Evolutionary conservation across 2,329 filamentous ascomycete species (phyloP).

Genomic region (Alternaria sp.): DNA sequence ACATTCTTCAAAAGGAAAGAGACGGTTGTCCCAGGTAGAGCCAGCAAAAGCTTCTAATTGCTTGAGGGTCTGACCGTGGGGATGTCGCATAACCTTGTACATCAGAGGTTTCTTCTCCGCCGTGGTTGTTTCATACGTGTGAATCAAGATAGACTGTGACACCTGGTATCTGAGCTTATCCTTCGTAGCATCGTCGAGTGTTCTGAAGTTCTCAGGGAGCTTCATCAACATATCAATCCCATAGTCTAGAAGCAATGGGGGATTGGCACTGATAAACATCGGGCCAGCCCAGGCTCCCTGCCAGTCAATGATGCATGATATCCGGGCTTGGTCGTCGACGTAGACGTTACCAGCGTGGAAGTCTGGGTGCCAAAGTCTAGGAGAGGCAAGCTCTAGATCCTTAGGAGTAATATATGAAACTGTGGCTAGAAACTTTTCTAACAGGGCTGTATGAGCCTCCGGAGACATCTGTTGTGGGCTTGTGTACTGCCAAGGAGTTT

Average conservation of each 20-base stretch:
- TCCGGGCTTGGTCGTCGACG: conserved; percentile 29
- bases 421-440: conserved; percentile 31
- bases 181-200: conserved; percentile 31
- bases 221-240: conserved; percentile 38
- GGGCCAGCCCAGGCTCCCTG: conserved; percentile 34
- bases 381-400: conserved; percentile 32
- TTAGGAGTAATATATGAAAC: conserved; percentile 36
- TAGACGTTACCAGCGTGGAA: conserved; percentile 42
- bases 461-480: conserved; percentile 37
- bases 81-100: conserved; percentile 34
- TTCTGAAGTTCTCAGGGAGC: conserved; percentile 37
- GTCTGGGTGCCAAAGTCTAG: conserved; percentile 40
- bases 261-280: conserved; percentile 35
- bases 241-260: conserved; percentile 36
- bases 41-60: conserved; percentile 39
- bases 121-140: conserved; percentile 31
- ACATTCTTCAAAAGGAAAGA: conserved; percentile 33
- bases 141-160: conserved; percentile 35
- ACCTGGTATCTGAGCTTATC: conserved; percentile 34
- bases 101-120: conserved; percentile 36
- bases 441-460: conserved; percentile 27
- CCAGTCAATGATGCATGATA: conserved; percentile 44
- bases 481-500: conserved; percentile 46
- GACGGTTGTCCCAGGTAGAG: conserved; percentile 36
- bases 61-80: conserved; percentile 36